Evolutionary conservation across 1,284 basidiomycete species (phyloP).

Genomic region (Coniferiporia sulphurascens): DNA sequence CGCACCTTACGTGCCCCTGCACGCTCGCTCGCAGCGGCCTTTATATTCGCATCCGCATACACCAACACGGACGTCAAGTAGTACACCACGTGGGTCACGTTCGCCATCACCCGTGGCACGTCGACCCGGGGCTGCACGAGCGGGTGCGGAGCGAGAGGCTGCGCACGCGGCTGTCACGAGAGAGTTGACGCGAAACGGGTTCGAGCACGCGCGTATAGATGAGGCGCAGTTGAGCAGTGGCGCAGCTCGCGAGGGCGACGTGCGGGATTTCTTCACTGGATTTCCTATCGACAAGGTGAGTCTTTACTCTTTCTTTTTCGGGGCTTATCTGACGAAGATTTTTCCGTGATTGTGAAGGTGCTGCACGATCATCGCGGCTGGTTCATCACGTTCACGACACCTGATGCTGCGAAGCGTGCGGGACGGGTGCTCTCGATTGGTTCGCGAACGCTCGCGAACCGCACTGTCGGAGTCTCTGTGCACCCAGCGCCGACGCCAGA

Average conservation of each 20-base stretch:
- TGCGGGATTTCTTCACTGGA: slow-evolving; percentile 52
- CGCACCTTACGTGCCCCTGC: neutral
- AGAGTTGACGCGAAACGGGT: slow-evolving; percentile 54
- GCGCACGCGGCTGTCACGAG: slow-evolving; percentile 47
- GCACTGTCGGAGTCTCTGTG: slow-evolving; percentile 52
- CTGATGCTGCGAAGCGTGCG: slow-evolving; percentile 57
- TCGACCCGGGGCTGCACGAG: slow-evolving; percentile 27
- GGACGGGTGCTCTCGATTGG: slow-evolving; percentile 49
- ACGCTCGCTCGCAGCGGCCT: neutral
- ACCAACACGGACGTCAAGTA: slow-evolving; percentile 16
- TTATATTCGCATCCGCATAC: neutral
- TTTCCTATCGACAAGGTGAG: slow-evolving; percentile 63
- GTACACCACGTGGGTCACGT: slow-evolving; percentile 30
- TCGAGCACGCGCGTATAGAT: slow-evolving; percentile 59
- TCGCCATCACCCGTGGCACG: slow-evolving; percentile 44
- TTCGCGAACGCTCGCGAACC: slow-evolving; percentile 50
- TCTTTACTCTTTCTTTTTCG: slow-evolving; percentile 4
- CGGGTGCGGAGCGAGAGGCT: slow-evolving; percentile 28
- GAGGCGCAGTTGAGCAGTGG: slow-evolving; percentile 39
- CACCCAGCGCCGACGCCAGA: slow-evolving; percentile 39
- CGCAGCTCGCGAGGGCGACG: slow-evolving; percentile 59
- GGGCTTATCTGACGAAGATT: neutral
- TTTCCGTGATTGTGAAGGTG: slow-evolving; percentile 38
- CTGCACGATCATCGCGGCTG: slow-evolving; percentile 61
- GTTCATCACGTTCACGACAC: slow-evolving; percentile 64